Evolutionary conservation across 2,329 filamentous ascomycete species (phyloP).

Genomic region (Penicillium decumbens): DNA sequence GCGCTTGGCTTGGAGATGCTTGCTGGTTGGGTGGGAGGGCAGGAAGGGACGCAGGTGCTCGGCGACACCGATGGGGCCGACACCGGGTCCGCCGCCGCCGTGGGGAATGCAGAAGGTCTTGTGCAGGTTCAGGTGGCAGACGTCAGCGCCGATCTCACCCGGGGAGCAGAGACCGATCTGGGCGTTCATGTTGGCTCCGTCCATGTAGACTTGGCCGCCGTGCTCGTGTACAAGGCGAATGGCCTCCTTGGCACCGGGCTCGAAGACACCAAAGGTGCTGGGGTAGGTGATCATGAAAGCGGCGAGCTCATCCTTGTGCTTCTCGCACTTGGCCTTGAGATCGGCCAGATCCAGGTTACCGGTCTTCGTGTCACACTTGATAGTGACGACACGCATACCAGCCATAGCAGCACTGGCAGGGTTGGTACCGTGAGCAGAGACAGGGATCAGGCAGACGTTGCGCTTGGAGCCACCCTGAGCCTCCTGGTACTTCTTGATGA

Average conservation of each 20-base stretch:
- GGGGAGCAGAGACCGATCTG: conserved; percentile 94
- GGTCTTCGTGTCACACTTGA: conserved; percentile 83
- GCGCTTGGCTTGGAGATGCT: conserved; percentile 42
- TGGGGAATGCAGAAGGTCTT: conserved; percentile 99
- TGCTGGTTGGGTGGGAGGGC: conserved; percentile 63
- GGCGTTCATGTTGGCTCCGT: conserved; percentile 97
- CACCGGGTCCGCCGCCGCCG: conserved; percentile 87
- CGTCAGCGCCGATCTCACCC: conserved; percentile 90
- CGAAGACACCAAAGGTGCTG: conserved; percentile 90
- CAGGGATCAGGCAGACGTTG: conserved; percentile 89
- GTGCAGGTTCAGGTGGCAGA: conserved; percentile 95
- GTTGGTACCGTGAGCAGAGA: conserved; percentile 94
- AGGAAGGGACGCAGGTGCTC: conserved; percentile 71
- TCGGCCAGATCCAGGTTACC: conserved; percentile 87
- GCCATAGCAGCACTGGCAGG: conserved; percentile 93
- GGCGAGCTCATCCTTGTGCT: conserved; percentile 77
- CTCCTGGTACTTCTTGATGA: conserved; percentile 81
- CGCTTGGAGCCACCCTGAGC: conserved; percentile 60
- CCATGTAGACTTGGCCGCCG: conserved; percentile 96
- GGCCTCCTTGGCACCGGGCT: conserved; percentile 79
- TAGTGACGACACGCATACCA: conserved; percentile 85
- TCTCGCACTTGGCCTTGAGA: conserved; percentile 80
- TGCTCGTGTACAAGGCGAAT: conserved; percentile 80
- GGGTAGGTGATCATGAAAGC: conserved; percentile 98
- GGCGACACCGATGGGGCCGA: conserved; percentile 90